A percentile compares a stretch with the other conserved stretches of the same genome.
Evolutionary conservation across 495 filamentous ascomycete genomes (phyloP).

Genomic region (Xylaria longipes): DNA sequence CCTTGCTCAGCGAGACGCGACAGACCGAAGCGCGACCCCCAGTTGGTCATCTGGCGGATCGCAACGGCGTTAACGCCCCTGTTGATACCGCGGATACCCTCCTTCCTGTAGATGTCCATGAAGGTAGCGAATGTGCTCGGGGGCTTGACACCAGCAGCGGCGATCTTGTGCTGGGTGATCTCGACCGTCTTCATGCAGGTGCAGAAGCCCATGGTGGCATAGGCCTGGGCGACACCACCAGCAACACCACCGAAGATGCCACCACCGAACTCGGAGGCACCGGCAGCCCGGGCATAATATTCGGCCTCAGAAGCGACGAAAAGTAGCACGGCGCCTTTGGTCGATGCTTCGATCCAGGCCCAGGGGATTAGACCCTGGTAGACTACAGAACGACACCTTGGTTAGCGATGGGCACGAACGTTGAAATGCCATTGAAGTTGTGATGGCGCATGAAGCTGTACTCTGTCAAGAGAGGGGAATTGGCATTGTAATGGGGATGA

Average conservation of each 20-base stretch:
- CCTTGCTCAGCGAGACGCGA: slow-evolving; percentile 86
- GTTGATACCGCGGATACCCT: slow-evolving; percentile 97
- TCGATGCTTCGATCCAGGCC: slow-evolving; percentile 99
- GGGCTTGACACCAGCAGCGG: slow-evolving; percentile 79
- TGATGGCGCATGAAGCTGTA: not conserved
- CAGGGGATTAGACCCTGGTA: slow-evolving; percentile 99
- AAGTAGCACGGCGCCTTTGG: slow-evolving; percentile 97
- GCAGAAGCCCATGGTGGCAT: slow-evolving; percentile 99
- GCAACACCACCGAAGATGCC: slow-evolving; percentile 92
- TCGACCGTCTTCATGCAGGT: slow-evolving; percentile 99
- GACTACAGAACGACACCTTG: slow-evolving; percentile 59
- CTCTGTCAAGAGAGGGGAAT: not conserved
- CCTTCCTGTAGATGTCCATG: slow-evolving; percentile 93
- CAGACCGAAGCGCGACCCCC: slow-evolving; percentile 95
- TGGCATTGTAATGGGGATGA: not conserved
- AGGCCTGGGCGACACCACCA: slow-evolving; percentile 95
- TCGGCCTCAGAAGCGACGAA: slow-evolving; percentile 99
- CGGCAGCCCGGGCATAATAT: slow-evolving; percentile 81
- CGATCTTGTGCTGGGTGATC: slow-evolving; percentile 97
- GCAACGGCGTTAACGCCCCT: slow-evolving; percentile 97
- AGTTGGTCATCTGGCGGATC: slow-evolving; percentile 98
- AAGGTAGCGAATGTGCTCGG: slow-evolving; percentile 91
- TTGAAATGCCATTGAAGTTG: not conserved
- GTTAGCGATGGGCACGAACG: not conserved
- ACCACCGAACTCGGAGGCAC: slow-evolving; percentile 82